These are phyloP conservation scores for Knoxdaviesia capensis DNA, from an alignment of 2,329 filamentous ascomycete genomes.

Conservation along the genomic window DNA sequence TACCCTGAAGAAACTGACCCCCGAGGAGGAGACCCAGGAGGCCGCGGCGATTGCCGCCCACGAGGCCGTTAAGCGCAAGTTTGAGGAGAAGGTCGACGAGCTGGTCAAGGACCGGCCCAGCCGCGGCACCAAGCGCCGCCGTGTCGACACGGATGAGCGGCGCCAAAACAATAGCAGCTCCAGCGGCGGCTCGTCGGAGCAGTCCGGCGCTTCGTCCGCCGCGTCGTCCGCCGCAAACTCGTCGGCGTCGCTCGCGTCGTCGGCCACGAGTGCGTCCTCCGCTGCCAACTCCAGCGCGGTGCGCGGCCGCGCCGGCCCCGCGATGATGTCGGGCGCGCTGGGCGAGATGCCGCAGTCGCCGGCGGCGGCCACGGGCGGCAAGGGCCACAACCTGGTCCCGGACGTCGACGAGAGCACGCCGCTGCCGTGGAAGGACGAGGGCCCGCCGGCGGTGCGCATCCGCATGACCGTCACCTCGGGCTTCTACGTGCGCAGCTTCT, in stretches of 20 bases:
- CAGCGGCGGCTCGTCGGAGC: too few species aligned
- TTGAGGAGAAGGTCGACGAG: constrained; percentile 35
- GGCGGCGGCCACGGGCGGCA: constrained; percentile 9
- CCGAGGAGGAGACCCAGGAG: constrained; percentile 34
- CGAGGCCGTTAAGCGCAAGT: constrained; percentile 35
- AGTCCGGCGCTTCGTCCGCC: too few species aligned
- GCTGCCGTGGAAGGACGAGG: constrained; percentile 37
- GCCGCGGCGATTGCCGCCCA: constrained; percentile 32
- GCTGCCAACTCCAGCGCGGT: too few species aligned
- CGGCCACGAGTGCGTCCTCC: too few species aligned
- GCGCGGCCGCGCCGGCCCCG: constrained; percentile 7
- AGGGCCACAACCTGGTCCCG: constrained; percentile 33
- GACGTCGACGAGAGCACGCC: constrained; percentile 24
- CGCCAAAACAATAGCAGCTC: too few species aligned
- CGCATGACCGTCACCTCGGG: constrained; percentile 87
- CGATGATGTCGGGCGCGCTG: constrained; percentile 37
- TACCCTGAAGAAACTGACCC: constrained; percentile 24
- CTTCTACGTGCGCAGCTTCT: constrained; percentile 89
- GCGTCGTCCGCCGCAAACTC: too few species aligned
- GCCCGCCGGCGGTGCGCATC: constrained; percentile 59
- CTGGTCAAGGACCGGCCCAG: constrained; percentile 29
- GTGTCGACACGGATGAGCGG: constrained; percentile 4
- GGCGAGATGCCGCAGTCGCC: constrained; percentile 23
- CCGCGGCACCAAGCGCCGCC: constrained; percentile 7
- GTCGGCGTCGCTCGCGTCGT: too few species aligned